Evolutionary conservation across 768 basidiomycete species (phyloP), one percentile per base, ranked within the genome.

Genomic region (Mycena alexandri): DNA sequence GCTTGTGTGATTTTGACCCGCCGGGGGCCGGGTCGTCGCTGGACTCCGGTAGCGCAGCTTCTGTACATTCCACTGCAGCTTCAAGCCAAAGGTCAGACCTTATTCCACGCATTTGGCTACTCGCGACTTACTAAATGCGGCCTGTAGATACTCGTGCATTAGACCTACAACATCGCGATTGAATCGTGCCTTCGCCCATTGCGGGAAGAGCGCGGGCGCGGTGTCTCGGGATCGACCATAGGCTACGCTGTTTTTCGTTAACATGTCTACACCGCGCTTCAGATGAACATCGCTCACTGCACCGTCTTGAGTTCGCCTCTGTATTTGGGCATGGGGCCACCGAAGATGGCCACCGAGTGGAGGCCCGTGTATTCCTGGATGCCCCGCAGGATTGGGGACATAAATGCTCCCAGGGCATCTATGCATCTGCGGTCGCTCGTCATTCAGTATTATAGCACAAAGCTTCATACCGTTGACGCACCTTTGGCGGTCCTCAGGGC

Each of bases 301-400:
- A 48, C 17, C 0, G 67, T 59, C 9, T 34, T 34, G 3, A 68
- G 12, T 10, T 63, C 56, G 5, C 67, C 67, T 1, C 57, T 57
- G 43, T 54, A 63, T 19, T 41, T n/a, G 0, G 67, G 67, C 1
- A 57, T 44, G 2, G 62, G 67, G 1, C 67, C 62, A 2, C 67
- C 67, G 5, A 68, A 9, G 1, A 68, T 22, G 5, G 43, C 12
- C 0, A 57, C 24, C 0, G 67, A 11, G 29, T 68, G 51, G 4
- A 58, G 33, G 0, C 67, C 67, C 0, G 67, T 68, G 12, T 58
- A 34, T 7, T 59, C 44, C 5, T 48, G 25, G 5, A 68, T 38
- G 2, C 62, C 67, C 6, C 42, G 51, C 5, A 68, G 56, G 16
- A 68, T 63, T 11, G 67, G 56, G 1, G 14, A 24, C 9, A 63